Conservation (phyloP, 1,284 basidiomycete species). For the Vanrija sp. region DNA sequence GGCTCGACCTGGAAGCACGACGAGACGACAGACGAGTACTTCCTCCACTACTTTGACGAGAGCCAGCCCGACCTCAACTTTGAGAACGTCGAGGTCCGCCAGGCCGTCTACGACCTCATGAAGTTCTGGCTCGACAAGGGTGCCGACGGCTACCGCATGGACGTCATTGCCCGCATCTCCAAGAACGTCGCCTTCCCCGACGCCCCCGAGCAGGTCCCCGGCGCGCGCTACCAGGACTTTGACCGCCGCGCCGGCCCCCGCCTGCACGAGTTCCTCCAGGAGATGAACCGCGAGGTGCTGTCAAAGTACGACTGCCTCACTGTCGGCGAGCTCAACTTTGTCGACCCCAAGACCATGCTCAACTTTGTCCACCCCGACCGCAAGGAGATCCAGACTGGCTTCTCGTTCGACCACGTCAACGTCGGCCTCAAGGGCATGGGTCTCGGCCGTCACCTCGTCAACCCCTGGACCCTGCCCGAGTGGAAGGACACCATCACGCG, state of each 20-base stretch:
- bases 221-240: constrained; percentile 58
- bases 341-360: constrained; percentile 54
- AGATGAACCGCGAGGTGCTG: constrained; percentile 62
- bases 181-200: constrained; percentile 63
- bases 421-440: not conserved
- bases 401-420: constrained; percentile 33
- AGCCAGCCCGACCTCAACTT: constrained; percentile 47
- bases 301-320: constrained; percentile 17
- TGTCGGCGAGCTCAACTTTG: constrained; percentile 51
- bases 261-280: constrained; percentile 64
- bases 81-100: constrained; percentile 42
- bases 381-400: constrained; percentile 49
- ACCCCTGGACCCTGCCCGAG: constrained; percentile 56
- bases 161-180: constrained; percentile 3
- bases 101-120: constrained; percentile 48
- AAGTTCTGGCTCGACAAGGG: constrained; percentile 52
- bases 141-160: constrained; percentile 53
- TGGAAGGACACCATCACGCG: constrained; percentile 58
- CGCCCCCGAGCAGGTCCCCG: constrained; percentile 56
- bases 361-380: constrained; percentile 59
- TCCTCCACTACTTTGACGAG: constrained; percentile 49
- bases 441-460: not conserved
- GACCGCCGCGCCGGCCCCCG: constrained; percentile 60
- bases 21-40: constrained; percentile 50
- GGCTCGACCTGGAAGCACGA: constrained; percentile 51